Percentiles rank a stretch among this genome's conserved stretches.
Evolutionary conservation across 106 monocot genomes (phyloP).

Genomic region (Posidonia australis): DNA sequence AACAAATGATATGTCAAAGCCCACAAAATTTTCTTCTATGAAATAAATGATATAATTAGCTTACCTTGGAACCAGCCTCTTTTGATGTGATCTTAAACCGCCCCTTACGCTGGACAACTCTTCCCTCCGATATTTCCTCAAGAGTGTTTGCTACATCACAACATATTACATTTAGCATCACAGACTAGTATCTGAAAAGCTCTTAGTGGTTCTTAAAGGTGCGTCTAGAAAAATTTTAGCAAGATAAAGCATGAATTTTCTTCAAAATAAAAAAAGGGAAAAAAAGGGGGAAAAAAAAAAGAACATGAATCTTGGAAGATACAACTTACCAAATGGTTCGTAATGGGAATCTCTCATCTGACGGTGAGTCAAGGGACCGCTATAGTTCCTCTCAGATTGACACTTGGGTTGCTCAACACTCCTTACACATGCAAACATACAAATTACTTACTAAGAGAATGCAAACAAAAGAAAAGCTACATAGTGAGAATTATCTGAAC

Average conservation of each 20-base stretch:
- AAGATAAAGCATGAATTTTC: too few species aligned
- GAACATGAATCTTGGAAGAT: neutral
- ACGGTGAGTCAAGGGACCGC: conserved; percentile 37
- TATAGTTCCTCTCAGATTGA: conserved; percentile 33
- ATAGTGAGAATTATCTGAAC: neutral
- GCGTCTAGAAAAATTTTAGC: too few species aligned
- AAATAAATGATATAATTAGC: neutral
- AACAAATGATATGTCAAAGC: too few species aligned
- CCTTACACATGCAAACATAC: conserved; percentile 11
- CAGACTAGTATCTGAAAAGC: too few species aligned
- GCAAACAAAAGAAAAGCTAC: neutral
- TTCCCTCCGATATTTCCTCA: conserved; percentile 58
- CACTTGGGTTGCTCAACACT: conserved; percentile 23
- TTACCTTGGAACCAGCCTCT: conserved; percentile 60
- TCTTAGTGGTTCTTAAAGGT: too few species aligned
- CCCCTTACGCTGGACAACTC: conserved; percentile 61
- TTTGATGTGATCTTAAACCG: conserved; percentile 79
- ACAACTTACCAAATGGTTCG: conserved; percentile 23
- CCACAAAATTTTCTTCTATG: too few species aligned
- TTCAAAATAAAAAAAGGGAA: neutral
- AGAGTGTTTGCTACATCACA: conserved; percentile 17
- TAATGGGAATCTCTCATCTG: conserved; percentile 29
- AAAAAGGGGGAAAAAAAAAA: too few species aligned
- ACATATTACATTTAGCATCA: too few species aligned
- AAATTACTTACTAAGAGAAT: neutral